Base-by-base conservation (phyloP, 2,329 filamentous ascomycete genomes). In the Paecilomyces formosus region DNA sequence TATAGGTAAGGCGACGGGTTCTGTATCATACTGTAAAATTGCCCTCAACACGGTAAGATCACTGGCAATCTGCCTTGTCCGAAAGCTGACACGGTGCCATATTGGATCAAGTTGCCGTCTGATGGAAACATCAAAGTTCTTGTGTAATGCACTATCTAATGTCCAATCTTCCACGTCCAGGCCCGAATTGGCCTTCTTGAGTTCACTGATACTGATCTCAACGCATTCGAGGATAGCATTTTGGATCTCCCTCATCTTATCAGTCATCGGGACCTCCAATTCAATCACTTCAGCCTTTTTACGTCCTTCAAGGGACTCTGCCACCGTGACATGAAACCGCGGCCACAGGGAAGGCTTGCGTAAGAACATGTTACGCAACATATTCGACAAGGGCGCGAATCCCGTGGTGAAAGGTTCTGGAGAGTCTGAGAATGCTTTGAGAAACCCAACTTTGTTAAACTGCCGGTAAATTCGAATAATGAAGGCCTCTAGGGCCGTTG, bases 111-210 rank as follows among this genome's bases (percentile, higher is more conserved):
- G 79, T 73, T 99, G 94, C 59, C 92, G 84, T 61, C 93, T 84
- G 55, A 99, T 86, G 57, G 92, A 88, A 60, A 89, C 80, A 71
- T 97, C 94, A 72, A 99, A 99, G 67, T 92, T 96, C 69, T 88
- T 90, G 64, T 97, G 88, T 61, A 97, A 77, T 35, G 93, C 93
- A 69, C 90, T 97, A 72, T 97, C 93, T 18, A 96, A 80, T 55
- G 91, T 97, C 93, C 93, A 97, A 68, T 97, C 92, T 60, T 95
- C 92, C 86, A 97, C 92, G 65, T 97, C 93, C 6, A 99, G 79
- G 1, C 92, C 92, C 1, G 86, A 83, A 68, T 97, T 97, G 18
- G 86, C 85, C 76, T 96, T 97, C 72, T 93, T 95, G 51, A 99
- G 82, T 75, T 99, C 94, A 57, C 89, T 86, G 64, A 99, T 94